Evolutionary conservation across 345 rosid genomes (phyloP).

Genomic region (Schrenkiella parvula): DNA sequence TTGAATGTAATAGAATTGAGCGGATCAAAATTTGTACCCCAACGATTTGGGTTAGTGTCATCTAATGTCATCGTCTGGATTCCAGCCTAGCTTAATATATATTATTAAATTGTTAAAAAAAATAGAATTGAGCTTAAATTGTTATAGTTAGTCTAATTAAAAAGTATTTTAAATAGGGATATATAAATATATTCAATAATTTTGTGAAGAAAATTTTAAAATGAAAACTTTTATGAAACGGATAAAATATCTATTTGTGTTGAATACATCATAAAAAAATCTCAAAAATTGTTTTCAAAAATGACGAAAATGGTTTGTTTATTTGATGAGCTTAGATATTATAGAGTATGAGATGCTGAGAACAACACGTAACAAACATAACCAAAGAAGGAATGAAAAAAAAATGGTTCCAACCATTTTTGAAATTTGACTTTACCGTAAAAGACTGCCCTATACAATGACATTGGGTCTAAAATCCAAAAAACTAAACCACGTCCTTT

Average conservation of each 20-base stretch:
- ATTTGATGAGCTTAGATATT: conserved; percentile 18
- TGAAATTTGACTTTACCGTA: conserved; percentile 9
- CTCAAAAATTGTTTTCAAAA: neutral
- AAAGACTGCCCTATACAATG: neutral
- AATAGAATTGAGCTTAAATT: neutral
- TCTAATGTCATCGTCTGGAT: too few relatives aligned
- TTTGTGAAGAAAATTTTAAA: neutral
- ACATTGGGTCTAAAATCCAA: conserved; percentile 6
- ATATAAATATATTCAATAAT: neutral
- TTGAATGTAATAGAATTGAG: neutral
- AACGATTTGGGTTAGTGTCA: too few relatives aligned
- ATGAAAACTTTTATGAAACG: neutral
- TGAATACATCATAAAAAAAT: neutral
- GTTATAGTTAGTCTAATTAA: neutral
- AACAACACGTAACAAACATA: conserved; percentile 26
- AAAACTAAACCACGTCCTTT: neutral
- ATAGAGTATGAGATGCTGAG: conserved; percentile 15
- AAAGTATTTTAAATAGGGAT: neutral
- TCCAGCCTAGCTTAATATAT: too few relatives aligned
- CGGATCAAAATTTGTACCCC: too few relatives aligned
- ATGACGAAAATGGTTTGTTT: conserved; percentile 14
- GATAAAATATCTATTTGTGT: neutral
- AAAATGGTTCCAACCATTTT: neutral
- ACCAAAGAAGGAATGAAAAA: conserved; percentile 8
- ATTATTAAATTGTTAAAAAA: too few relatives aligned